phyloP scores from a whole-genome alignment of 768 basidiomycete species.

The Dioszegia crocea region DNA sequence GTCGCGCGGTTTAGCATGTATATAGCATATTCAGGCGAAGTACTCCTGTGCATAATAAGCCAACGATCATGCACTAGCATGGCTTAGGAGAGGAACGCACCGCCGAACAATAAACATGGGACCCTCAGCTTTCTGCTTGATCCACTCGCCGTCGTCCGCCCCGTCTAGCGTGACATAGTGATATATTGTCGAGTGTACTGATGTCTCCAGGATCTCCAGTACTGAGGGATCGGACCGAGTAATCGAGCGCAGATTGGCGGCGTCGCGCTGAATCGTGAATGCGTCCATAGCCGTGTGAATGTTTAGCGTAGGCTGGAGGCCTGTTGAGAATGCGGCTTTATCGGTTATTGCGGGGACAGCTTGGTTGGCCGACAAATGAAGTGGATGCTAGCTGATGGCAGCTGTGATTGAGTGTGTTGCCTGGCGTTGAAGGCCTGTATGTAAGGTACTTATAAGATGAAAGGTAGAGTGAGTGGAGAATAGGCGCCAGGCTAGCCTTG shows the following conservation, averaged over 20 bases:
- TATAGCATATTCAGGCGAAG: slow-evolving; percentile 32
- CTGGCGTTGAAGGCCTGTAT: too few relatives aligned
- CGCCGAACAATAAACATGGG: slow-evolving; percentile 37
- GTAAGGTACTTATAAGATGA: too few relatives aligned
- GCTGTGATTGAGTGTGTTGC: too few relatives aligned
- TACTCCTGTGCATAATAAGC: slow-evolving; percentile 16
- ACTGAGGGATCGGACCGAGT: slow-evolving; percentile 30
- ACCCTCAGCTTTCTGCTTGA: slow-evolving; percentile 41
- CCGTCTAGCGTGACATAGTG: slow-evolving; percentile 12
- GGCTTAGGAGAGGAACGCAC: slow-evolving; percentile 10
- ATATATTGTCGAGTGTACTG: slow-evolving; percentile 33
- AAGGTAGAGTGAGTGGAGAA: not conserved
- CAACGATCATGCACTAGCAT: not conserved
- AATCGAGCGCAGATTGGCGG: slow-evolving; percentile 34
- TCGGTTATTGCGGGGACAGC: too few relatives aligned
- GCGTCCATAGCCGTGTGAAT: not conserved
- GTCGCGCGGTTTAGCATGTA: slow-evolving; percentile 36
- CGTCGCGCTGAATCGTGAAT: slow-evolving; percentile 12
- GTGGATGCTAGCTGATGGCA: too few relatives aligned
- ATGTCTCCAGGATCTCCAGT: slow-evolving; percentile 30
- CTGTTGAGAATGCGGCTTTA: too few relatives aligned
- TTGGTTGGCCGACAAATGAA: too few relatives aligned
- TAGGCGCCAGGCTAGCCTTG: not conserved
- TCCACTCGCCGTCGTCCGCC: slow-evolving; percentile 29
- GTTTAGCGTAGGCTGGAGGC: too few relatives aligned